Base-by-base conservation (phyloP, 768 basidiomycete species). In the Suillus bovinus region DNA sequence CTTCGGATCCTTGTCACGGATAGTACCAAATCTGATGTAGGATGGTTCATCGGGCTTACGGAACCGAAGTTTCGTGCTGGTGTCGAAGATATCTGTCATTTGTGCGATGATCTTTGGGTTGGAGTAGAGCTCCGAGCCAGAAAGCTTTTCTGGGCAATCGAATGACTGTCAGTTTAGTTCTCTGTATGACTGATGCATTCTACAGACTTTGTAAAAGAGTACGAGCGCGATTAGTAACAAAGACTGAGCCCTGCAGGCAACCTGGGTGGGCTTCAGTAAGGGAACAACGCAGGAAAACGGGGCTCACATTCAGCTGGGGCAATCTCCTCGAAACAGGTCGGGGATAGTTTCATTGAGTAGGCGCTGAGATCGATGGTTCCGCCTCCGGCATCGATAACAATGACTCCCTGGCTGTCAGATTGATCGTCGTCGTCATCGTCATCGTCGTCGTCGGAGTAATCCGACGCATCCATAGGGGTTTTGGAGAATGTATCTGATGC, bases 371-470 rank as follows among this genome's bases (percentile, higher is more conserved):
- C 78, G 17, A 77, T 63, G 6, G 75, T 80, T 4, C 74, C 74
- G 0, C 80, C 78, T 8, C 83, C 84, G 10, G 80, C 81, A 67
- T 84, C 84, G 17, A 83, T 74, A 6, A 84, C 68, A 22, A 82
- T 70, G 5, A 82, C 64, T 0, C 75, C 76, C 31, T 73, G 62
- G 1, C 72, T 71, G 1, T 70, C 81, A 76, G 64, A 33, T n/a
- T 59, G 41, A 9, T 59, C 62, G 1, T 9, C 59, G 4, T 66
- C 57, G 0, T 63, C 61, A 11, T 54, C 52, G 16, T 59, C 62
- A 1, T 9, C 59, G 4, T 66, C 57, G 0, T 63, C 61, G 13
- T 54, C 52, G 16, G 11, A 14, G 5, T 53, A 56, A n/a, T 31
- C 64, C 2, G 65, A 11, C 20, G 46, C 59, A 4, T 57, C 38